Evolutionary conservation across 768 basidiomycete genomes (phyloP).

Genomic region (Goffeauzyma gilvescens): DNA sequence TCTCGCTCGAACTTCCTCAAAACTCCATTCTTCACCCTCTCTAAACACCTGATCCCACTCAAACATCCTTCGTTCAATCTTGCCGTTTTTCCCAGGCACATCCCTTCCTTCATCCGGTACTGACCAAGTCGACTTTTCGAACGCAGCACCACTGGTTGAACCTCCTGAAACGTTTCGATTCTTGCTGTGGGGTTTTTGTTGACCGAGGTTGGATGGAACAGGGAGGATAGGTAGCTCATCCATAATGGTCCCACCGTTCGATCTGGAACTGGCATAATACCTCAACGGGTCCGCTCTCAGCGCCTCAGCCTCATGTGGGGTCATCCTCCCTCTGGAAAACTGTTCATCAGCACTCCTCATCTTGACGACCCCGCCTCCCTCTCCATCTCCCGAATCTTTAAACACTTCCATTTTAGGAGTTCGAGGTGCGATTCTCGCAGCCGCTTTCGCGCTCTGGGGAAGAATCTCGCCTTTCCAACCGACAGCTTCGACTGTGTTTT

Average conservation of each 20-base stretch:
- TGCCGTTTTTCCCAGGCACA: conserved; percentile 18
- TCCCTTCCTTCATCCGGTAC: conserved; percentile 24
- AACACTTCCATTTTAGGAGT: conserved; percentile 36
- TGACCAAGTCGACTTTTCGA: no score
- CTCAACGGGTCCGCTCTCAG: conserved; percentile 35
- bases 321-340: conserved; percentile 18
- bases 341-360: conserved; percentile 21
- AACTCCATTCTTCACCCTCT: conserved; percentile 61
- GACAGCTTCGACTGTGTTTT: conserved; percentile 34
- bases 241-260: no score
- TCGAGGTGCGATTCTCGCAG: conserved; percentile 21
- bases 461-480: conserved; percentile 35
- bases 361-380: background rate
- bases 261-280: conserved; percentile 21
- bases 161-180: background rate
- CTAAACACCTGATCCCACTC: conserved; percentile 45
- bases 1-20: conserved; percentile 45
- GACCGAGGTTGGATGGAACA: background rate
- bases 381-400: conserved; percentile 27
- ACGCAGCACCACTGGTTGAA: no score
- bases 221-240: no score
- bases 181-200: background rate
- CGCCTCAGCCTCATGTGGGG: conserved; percentile 33
- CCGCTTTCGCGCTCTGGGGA: conserved; percentile 24
- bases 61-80: conserved; percentile 30